Conservation (phyloP, 805 yeast genomes). For the Cyberlindnera petersonii region DNA sequence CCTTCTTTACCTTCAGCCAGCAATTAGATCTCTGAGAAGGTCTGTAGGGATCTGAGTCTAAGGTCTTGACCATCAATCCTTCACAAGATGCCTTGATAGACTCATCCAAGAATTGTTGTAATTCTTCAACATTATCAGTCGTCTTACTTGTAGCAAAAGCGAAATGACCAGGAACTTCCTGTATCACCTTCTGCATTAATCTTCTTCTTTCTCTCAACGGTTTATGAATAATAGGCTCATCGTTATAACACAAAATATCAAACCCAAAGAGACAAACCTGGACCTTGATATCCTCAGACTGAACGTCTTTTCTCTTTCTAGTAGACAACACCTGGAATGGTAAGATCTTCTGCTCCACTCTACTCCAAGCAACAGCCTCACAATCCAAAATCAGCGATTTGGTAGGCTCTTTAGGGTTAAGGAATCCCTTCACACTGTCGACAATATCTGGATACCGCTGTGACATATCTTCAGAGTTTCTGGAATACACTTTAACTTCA, state of each 20-base stretch:
- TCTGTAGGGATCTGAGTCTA: conserved; percentile 83
- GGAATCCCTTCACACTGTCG: conserved; percentile 58
- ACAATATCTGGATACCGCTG: conserved; percentile 90
- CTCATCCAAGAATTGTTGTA: conserved; percentile 81
- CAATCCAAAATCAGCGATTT: conserved; percentile 79
- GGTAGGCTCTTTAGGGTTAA: conserved; percentile 35
- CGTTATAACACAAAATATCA: conserved; percentile 76
- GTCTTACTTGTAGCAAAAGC: conserved; percentile 74
- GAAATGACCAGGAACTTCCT: conserved; percentile 69
- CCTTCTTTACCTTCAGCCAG: conserved; percentile 95
- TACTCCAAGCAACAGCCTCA: conserved; percentile 98
- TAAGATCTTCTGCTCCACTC: conserved; percentile 66
- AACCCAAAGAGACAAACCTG: conserved; percentile 91
- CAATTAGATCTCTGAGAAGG: conserved; percentile 93
- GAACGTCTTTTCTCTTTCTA: conserved; percentile 90
- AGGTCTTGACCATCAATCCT: conserved; percentile 91
- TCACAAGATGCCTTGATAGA: conserved; percentile 89
- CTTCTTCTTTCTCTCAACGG: conserved; percentile 70
- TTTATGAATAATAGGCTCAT: conserved; percentile 60
- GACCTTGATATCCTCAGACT: conserved; percentile 81
- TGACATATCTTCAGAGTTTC: conserved; percentile 97
- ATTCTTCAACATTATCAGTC: conserved; percentile 64
- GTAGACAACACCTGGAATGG: conserved; percentile 94
- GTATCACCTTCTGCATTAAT: conserved; percentile 51
- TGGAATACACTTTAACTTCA: conserved; percentile 71